Conservation (phyloP, 371 early-diverging fungal species). For the Rhizopus microsporus region DNA sequence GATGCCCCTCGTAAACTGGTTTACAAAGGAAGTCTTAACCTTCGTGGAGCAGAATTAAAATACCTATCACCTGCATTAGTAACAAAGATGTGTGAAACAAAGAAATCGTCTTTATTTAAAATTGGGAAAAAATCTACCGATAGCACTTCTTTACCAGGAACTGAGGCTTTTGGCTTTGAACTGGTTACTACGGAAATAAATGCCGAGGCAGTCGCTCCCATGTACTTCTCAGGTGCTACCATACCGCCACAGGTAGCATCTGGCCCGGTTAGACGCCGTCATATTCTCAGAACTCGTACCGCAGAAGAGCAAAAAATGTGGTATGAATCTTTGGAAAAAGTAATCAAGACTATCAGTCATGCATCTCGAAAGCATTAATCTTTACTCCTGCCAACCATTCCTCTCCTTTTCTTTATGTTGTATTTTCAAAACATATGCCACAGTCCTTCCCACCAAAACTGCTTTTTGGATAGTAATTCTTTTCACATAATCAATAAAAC, state of each 20-base stretch:
- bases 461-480: too few relatives aligned
- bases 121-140: slow-evolving; percentile 13
- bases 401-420: background rate
- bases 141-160: background rate
- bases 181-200: slow-evolving; percentile 17
- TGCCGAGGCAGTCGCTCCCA: slow-evolving; percentile 18
- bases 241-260: slow-evolving; percentile 1
- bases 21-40: slow-evolving; percentile 20
- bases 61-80: slow-evolving; percentile 15
- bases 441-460: too few relatives aligned
- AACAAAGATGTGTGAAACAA: slow-evolving; percentile 20
- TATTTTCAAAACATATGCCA: background rate
- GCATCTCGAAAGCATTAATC: background rate
- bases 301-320: slow-evolving; percentile 20
- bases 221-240: slow-evolving; percentile 10
- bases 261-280: slow-evolving; percentile 16
- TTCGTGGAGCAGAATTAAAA: slow-evolving; percentile 17
- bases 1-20: slow-evolving; percentile 7
- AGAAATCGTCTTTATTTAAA: slow-evolving; percentile 11
- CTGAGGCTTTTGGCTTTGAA: slow-evolving; percentile 31
- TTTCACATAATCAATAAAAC: too few relatives aligned
- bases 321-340: slow-evolving; percentile 10
- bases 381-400: background rate
- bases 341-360: background rate
- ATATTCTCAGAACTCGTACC: slow-evolving; percentile 23